Evolutionary conservation across 345 rosid species (phyloP), one percentile per base, ranked within the genome.

Genomic region (Ceriops zippeliana): DNA sequence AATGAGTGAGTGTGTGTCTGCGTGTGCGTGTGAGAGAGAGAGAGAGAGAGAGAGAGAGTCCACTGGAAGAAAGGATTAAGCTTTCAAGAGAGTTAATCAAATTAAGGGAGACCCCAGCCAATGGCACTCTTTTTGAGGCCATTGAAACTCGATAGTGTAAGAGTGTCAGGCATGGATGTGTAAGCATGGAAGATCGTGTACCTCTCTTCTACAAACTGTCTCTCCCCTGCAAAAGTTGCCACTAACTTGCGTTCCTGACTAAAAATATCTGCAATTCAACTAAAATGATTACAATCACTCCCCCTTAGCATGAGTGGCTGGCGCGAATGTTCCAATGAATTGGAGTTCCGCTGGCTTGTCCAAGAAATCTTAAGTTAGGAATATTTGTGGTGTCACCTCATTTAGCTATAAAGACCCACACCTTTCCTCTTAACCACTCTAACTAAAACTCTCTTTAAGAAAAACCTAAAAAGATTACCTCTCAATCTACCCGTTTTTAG

Each of bases 121-220:
- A 13, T 42, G 49, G 49, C 49, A 42, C 16, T 52, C 61, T 67
- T 70, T 73, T 59, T 22, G n/a, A 56, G 63, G 69, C 70, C 78
- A 76, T 27, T 81, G 75, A 75, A 73, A 73, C 70, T 75, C 3
- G 49, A 11, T 66, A 74, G 58, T 24, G 37, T 69, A 71, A 16
- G 24, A 46, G 11, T 37, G 17, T 49, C 52, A 58, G 56, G 76
- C 66, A 60, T 59, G 71, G 38, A 60, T 10, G 10, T 66, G 86
- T 70, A 78, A 82, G 70, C 81, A 84, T 82, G 93, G 93, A 83
- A 77, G 86, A 88, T 88, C 86, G 86, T 88, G 96, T 83, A 34
- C 78, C 84, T 91, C 87, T 85, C 88, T 78, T 70, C 78, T 78
- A 75, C 85, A 65, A 83, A 85, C 89, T 80, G 84, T 76, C 35